Evolutionary conservation across 2,329 filamentous ascomycete species (phyloP).

Genomic region (Mycogone perniciosa): DNA sequence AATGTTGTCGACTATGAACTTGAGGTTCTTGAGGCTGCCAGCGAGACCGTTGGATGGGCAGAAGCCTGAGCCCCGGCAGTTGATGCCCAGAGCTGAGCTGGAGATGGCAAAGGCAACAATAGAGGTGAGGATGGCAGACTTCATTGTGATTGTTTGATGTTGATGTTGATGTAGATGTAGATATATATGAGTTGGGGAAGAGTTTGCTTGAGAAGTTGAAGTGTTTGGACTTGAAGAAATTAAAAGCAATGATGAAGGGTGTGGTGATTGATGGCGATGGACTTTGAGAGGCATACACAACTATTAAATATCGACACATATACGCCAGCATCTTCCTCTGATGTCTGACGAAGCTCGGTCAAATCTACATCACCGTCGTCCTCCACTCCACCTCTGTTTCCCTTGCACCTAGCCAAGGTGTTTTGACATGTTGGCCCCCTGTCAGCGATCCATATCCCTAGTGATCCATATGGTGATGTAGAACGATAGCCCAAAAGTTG

Average conservation of each 20-base stretch:
- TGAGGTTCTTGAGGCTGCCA: conserved; percentile 9
- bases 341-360: no score
- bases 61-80: conserved; percentile 14
- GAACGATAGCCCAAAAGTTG: no score
- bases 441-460: no score
- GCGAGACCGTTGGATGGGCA: conserved; percentile 12
- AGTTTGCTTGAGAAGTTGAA: neutral
- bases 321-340: no score
- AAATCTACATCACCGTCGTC: no score
- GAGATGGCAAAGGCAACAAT: neutral
- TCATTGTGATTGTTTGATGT: neutral
- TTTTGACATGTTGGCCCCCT: no score
- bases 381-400: no score
- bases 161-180: neutral
- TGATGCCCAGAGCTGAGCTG: conserved; percentile 11
- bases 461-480: no score
- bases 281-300: neutral
- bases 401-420: no score
- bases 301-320: neutral
- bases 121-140: neutral
- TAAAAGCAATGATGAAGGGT: neutral
- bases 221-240: neutral
- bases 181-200: neutral
- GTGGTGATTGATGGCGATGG: neutral
- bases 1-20: conserved; percentile 14